Base-by-base conservation (phyloP, 169 alveolate species). In the Plasmodium billcollinsi region DNA sequence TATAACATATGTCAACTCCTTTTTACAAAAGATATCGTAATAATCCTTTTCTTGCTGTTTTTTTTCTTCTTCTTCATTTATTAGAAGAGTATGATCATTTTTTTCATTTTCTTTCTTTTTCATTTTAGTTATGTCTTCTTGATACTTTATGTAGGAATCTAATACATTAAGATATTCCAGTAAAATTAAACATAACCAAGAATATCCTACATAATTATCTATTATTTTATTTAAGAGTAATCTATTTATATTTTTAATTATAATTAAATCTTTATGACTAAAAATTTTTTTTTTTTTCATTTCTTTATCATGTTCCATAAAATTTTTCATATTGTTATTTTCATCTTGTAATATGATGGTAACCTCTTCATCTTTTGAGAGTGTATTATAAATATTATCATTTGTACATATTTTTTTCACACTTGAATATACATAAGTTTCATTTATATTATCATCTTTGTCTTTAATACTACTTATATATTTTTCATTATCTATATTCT, bases 191-290 rank as follows among this genome's bases (percentile, higher is more conserved):
- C 96, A 94, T 18, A 94, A 65, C 96, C 96, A 94, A 21, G 96
- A 74, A 63, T 94, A 94, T 2, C 96, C 96, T 5, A 94, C 95
- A 73, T 94, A 94, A 39, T 93, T 92, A n/a, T 94, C 95, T 58
- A 94, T 94, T 73, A 94, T 43, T 12, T 92, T 91, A 89, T 94
- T 94, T 58, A 94, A 70, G 39, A 94, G 92, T 49, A 85, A 74
- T 20, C 93, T 73, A 65, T 94, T 94, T n/a, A 94, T 88, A 49
- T 94, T 88, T 63, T 91, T 92, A 2, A 90, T 85, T 62, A 73
- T 92, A 65, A 78, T 78, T 58, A 65, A 66, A 73, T 94, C 96
- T 12, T 72, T 80, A 3, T 89, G 69, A 15, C 54, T 49, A 85
- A 73, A 85, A 26, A 26, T 26, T 33, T 33, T 33, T 33, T 33